Conservation (phyloP, 202 grass and related monocot species). For the Panicum virgatum region DNA sequence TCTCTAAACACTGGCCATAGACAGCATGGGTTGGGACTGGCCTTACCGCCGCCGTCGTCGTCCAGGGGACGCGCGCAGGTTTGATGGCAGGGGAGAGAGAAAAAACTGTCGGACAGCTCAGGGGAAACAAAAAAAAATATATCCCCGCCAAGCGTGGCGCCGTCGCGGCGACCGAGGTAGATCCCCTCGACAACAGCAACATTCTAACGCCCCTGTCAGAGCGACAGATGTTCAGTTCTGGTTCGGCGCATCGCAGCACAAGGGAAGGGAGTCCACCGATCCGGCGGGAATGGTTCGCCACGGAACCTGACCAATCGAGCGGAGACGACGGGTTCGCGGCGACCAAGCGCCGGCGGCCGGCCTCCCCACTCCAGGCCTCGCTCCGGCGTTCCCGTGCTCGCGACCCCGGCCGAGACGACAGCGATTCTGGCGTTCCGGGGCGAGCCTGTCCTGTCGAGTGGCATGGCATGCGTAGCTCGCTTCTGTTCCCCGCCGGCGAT, state of each 20-base stretch:
- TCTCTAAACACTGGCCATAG: too few relatives aligned
- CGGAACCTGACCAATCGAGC: neutral
- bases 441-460: neutral
- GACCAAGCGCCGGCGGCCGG: neutral
- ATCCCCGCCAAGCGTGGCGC: neutral
- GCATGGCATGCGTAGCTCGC: neutral
- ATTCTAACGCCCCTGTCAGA: neutral
- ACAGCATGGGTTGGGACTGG: too few relatives aligned
- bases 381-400: neutral
- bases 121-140: neutral
- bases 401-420: slow-evolving; percentile 6
- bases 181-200: slow-evolving; percentile 21
- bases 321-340: neutral
- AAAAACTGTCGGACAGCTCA: neutral
- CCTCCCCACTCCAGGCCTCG: neutral
- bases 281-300: neutral
- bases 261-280: neutral
- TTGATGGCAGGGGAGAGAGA: neutral
- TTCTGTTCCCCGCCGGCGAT: slow-evolving; percentile 24
- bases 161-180: neutral
- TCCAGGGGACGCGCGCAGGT: neutral
- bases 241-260: too few relatives aligned
- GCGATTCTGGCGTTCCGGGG: slow-evolving; percentile 10
- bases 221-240: neutral
- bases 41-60: neutral